phyloP scores from a whole-genome alignment of 2,329 filamentous ascomycete genomes.

The Colletotrichum lini region DNA sequence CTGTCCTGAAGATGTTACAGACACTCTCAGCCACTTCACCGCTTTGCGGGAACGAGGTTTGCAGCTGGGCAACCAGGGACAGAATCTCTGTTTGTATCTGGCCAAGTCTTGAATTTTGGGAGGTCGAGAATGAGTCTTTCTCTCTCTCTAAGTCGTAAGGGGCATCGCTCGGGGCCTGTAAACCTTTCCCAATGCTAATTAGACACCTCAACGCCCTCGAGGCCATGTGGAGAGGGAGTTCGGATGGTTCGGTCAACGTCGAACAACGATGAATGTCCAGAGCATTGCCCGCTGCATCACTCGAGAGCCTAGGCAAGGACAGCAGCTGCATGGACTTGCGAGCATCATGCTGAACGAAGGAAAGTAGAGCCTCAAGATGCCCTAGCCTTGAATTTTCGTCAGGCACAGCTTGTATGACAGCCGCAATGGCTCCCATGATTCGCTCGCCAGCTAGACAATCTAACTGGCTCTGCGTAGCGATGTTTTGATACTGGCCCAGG shows the following conservation, averaged over 20 bases:
- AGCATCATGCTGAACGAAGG: constrained; percentile 73
- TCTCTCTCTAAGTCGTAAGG: constrained; percentile 77
- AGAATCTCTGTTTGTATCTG: constrained; percentile 64
- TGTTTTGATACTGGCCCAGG: constrained; percentile 78
- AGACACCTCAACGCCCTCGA: constrained; percentile 77
- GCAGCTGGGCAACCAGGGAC: constrained; percentile 62
- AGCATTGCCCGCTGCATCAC: constrained; percentile 1
- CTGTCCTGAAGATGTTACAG: constrained; percentile 79
- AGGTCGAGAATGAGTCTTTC: constrained; percentile 43
- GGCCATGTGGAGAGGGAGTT: constrained; percentile 64
- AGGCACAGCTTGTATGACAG: constrained; percentile 80
- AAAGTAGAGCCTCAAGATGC: constrained; percentile 71
- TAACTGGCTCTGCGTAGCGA: constrained; percentile 71
- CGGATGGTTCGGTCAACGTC: constrained; percentile 45
- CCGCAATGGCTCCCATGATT: constrained; percentile 80
- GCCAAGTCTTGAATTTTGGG: constrained; percentile 45
- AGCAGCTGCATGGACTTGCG: constrained; percentile 48
- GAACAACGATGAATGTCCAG: constrained; percentile 31
- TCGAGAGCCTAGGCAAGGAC: constrained; percentile 46
- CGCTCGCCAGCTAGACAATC: constrained; percentile 81
- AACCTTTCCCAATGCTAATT: constrained; percentile 77
- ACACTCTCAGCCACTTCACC: constrained; percentile 80
- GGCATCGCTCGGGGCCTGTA: constrained; percentile 77
- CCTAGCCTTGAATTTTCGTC: constrained; percentile 24
- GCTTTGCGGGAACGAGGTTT: constrained; percentile 68